Percentiles rank a stretch among this genome's conserved stretches.
These are phyloP conservation scores for Stentor roeselii DNA, from an alignment of 73 alveolate species.

Conservation along the genomic window DNA sequence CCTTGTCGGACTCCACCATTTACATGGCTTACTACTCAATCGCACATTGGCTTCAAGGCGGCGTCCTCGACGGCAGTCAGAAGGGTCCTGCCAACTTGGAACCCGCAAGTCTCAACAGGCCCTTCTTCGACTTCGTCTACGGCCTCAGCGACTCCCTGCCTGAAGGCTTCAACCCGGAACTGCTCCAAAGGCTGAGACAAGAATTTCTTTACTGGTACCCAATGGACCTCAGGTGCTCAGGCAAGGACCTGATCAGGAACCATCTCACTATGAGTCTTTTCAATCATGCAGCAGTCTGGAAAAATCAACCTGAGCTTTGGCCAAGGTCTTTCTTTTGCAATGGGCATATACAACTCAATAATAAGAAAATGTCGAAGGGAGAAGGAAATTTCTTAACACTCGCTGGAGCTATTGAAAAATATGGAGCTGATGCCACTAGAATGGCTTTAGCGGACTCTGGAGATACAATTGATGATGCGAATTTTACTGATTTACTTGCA, in stretches of 20 bases:
- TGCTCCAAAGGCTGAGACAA: slow-evolving; percentile 79
- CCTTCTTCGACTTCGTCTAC: slow-evolving; percentile 95
- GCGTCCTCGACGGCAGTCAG: slow-evolving; percentile 64
- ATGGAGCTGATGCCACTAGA: slow-evolving; percentile 98
- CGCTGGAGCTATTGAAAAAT: slow-evolving; percentile 77
- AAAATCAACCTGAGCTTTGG: slow-evolving; percentile 79
- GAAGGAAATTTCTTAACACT: slow-evolving; percentile 96
- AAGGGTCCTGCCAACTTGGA: slow-evolving; percentile 71
- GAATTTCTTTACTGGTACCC: slow-evolving; percentile 99
- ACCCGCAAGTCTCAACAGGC: slow-evolving; percentile 89
- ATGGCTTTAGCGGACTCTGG: slow-evolving; percentile 98
- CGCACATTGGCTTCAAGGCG: slow-evolving; percentile 93
- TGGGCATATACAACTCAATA: slow-evolving; percentile 95
- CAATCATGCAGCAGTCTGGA: slow-evolving; percentile 99
- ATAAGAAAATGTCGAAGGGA: slow-evolving; percentile 95
- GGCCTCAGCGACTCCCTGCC: slow-evolving; percentile 74
- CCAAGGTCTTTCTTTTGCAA: slow-evolving; percentile 98
- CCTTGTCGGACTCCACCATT: slow-evolving; percentile 97
- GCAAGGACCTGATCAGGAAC: slow-evolving; percentile 97
- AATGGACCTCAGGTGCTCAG: slow-evolving; percentile 97
- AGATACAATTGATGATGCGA: slow-evolving; percentile 98
- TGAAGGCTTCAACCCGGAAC: slow-evolving; percentile 63
- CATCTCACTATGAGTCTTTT: slow-evolving; percentile 97
- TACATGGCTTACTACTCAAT: slow-evolving; percentile 99
- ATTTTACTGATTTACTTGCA: slow-evolving; percentile 77